phyloP scores from a whole-genome alignment of 1,284 basidiomycete species.

The Fomitopsis betulina region DNA sequence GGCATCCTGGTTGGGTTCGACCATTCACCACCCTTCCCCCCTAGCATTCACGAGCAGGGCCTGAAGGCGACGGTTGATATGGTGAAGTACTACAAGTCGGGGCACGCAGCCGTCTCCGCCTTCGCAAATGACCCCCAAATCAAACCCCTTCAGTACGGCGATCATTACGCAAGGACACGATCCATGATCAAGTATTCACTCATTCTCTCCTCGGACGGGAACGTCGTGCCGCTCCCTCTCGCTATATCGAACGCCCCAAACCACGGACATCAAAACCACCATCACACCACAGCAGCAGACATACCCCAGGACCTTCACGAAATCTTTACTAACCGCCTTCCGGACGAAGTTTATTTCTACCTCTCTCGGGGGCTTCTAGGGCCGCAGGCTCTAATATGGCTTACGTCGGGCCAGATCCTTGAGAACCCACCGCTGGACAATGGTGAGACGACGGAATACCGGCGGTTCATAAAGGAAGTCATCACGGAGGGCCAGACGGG shows the following conservation, averaged over 20 bases:
- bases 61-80: slow-evolving; percentile 85
- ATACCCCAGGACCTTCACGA: slow-evolving; percentile 92
- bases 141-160: slow-evolving; percentile 73
- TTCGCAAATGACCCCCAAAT: slow-evolving; percentile 78
- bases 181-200: slow-evolving; percentile 93
- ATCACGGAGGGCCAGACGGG: slow-evolving; percentile 91
- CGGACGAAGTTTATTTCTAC: slow-evolving; percentile 96
- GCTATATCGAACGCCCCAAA: slow-evolving; percentile 52
- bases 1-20: slow-evolving; percentile 91
- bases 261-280: slow-evolving; percentile 50
- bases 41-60: slow-evolving; percentile 72
- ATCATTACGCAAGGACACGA: slow-evolving; percentile 87
- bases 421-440: slow-evolving; percentile 93
- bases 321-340: slow-evolving; percentile 91
- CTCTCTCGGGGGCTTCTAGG: slow-evolving; percentile 89
- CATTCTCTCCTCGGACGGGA: slow-evolving; percentile 88
- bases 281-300: slow-evolving; percentile 77
- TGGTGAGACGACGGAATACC: slow-evolving; percentile 93
- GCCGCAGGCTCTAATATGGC: slow-evolving; percentile 86
- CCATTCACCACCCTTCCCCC: slow-evolving; percentile 83
- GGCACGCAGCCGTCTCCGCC: slow-evolving; percentile 75
- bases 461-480: slow-evolving; percentile 91
- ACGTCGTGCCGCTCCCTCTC: slow-evolving; percentile 84
- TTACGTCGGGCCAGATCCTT: slow-evolving; percentile 80
- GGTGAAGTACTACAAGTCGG: slow-evolving; percentile 86